Conservation (phyloP, 202 grass and related monocot species). For the Bolboschoenoplectus hybrid region DNA sequence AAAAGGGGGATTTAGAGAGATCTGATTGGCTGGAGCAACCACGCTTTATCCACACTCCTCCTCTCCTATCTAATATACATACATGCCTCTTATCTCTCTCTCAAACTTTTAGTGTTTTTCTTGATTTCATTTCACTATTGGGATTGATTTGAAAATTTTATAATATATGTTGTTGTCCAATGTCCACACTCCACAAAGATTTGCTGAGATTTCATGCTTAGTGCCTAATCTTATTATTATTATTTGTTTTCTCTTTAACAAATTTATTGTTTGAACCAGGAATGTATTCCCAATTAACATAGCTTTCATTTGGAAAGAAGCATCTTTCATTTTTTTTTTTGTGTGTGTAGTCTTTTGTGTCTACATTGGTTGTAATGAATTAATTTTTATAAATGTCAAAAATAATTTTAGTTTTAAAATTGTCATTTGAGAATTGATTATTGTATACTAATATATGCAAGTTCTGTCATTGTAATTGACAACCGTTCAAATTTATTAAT, state of each 20-base stretch:
- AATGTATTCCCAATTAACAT: background rate
- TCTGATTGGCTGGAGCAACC: conserved; percentile 60
- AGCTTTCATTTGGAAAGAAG: no score
- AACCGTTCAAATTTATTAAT: no score
- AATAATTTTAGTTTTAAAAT: no score
- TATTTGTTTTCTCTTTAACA: background rate
- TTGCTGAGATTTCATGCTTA: background rate
- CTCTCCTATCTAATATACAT: background rate
- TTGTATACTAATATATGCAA: no score
- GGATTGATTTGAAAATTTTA: background rate
- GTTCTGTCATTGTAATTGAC: no score
- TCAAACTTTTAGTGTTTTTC: background rate
- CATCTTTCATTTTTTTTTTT: background rate
- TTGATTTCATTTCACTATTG: background rate
- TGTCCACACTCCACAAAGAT: background rate
- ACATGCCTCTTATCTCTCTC: background rate
- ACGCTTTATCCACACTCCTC: conserved; percentile 51
- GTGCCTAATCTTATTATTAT: background rate
- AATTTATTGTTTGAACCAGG: background rate
- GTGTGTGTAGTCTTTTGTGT: background rate
- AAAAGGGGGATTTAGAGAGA: conserved; percentile 29
- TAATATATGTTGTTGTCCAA: background rate
- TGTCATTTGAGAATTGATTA: no score
- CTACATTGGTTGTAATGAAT: background rate
- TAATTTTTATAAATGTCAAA: no score